phyloP scores from a whole-genome alignment of 2,329 filamentous ascomycete genomes.

The Hymenoscyphus repandus region DNA sequence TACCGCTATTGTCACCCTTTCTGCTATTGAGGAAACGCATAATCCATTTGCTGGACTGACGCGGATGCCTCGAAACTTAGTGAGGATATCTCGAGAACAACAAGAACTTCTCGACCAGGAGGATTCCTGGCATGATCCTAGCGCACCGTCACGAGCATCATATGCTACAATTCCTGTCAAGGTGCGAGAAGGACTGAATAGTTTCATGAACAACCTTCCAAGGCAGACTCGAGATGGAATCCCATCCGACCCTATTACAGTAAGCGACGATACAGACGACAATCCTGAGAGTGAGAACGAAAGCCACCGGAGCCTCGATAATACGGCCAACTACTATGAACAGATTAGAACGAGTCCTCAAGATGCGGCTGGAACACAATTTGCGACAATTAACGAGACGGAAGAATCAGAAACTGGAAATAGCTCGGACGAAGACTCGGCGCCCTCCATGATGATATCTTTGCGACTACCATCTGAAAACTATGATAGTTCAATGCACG shows the following conservation, averaged over 20 bases:
- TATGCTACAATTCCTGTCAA: constrained; percentile 31
- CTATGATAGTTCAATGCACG: not conserved
- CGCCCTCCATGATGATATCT: not conserved
- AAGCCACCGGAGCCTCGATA: no score
- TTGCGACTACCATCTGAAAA: not conserved
- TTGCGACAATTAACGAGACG: no score
- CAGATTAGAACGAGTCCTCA: no score
- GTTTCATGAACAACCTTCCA: constrained; percentile 6
- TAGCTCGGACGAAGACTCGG: no score
- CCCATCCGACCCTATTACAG: not conserved
- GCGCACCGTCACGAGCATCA: not conserved
- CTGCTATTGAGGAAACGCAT: not conserved
- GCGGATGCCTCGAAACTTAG: constrained; percentile 36
- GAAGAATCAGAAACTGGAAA: no score
- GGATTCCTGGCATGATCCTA: constrained; percentile 35
- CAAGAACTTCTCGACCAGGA: constrained; percentile 40
- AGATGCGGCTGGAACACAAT: no score
- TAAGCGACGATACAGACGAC: not conserved
- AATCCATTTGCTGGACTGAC: constrained; percentile 25
- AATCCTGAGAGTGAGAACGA: no score
- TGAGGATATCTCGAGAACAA: constrained; percentile 45
- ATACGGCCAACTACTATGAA: no score
- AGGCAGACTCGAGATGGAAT: not conserved
- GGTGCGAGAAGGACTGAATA: constrained; percentile 21
- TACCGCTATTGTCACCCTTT: constrained; percentile 1